Conservation (phyloP, 1,139 yeast genomes). For the Candida sp. region DNA sequence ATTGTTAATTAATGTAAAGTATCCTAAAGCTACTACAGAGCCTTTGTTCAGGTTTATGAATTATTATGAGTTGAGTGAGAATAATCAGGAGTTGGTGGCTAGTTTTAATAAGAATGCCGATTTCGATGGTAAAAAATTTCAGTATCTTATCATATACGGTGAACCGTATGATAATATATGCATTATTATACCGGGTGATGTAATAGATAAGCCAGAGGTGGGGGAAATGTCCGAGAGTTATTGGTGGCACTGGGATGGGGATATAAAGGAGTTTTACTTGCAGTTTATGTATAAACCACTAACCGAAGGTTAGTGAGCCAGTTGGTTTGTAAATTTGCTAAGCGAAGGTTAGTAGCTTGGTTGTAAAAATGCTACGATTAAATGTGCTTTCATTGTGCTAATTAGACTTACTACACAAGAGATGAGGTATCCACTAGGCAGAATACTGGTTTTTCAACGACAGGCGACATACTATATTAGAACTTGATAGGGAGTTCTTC, state of each 20-base stretch:
- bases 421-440: too few relatives aligned
- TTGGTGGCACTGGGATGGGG: slow-evolving; percentile 74
- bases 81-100: slow-evolving; percentile 24
- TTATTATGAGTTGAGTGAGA: slow-evolving; percentile 59
- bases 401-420: too few relatives aligned
- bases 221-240: slow-evolving; percentile 36
- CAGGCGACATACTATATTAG: too few relatives aligned
- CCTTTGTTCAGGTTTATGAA: slow-evolving; percentile 77
- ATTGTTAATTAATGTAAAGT: slow-evolving; percentile 53
- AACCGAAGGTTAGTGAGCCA: too few relatives aligned
- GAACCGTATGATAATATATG: slow-evolving; percentile 83
- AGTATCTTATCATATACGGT: slow-evolving; percentile 72
- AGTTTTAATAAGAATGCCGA: slow-evolving; percentile 12
- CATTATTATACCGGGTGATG: slow-evolving; percentile 61
- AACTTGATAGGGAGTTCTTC: too few relatives aligned
- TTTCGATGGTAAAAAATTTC: slow-evolving; percentile 33
- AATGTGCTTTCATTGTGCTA: too few relatives aligned
- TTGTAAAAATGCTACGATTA: too few relatives aligned
- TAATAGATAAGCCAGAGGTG: slow-evolving; percentile 43
- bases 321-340: too few relatives aligned
- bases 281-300: slow-evolving; percentile 54
- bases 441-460: too few relatives aligned
- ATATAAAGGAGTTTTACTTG: slow-evolving; percentile 62
- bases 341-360: too few relatives aligned
- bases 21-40: slow-evolving; percentile 42